Evolutionary conservation across 2,329 filamentous ascomycete genomes (phyloP).

Genomic region (Herpotrichia juniperi): DNA sequence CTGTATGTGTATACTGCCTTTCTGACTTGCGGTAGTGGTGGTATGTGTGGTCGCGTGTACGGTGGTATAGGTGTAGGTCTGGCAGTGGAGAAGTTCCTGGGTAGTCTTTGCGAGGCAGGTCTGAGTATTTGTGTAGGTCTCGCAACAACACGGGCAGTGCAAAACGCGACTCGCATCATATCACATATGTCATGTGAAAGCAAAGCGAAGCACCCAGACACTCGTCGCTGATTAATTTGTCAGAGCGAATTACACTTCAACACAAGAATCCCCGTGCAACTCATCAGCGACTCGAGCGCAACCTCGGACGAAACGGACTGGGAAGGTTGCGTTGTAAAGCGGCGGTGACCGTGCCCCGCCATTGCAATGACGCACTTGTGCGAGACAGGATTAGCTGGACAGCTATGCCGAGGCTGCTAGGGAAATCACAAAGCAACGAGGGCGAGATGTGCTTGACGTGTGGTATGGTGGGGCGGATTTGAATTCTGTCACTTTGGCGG

Average conservation of each 20-base stretch:
- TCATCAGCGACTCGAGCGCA: neutral
- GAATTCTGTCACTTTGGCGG: neutral
- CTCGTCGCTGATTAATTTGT: neutral
- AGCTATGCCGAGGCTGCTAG: neutral
- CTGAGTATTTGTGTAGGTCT: slow-evolving; percentile 1
- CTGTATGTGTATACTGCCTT: neutral
- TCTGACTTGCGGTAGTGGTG: neutral
- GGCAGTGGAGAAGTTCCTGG: neutral
- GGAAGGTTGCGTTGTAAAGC: neutral
- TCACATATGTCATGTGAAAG: slow-evolving; percentile 7
- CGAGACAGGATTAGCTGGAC: neutral
- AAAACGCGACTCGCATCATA: slow-evolving; percentile 7
- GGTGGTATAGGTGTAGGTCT: too few species aligned
- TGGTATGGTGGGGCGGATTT: neutral
- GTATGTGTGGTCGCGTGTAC: neutral
- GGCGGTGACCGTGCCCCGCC: neutral
- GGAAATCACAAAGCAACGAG: neutral
- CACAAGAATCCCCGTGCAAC: neutral
- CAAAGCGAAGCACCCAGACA: too few species aligned
- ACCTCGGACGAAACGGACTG: slow-evolving; percentile 1
- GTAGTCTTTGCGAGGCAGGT: too few species aligned
- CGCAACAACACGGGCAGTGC: slow-evolving; percentile 12
- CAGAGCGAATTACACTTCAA: neutral
- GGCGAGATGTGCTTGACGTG: neutral
- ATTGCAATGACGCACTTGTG: neutral